These are phyloP conservation scores for Aspergillus persii DNA, from an alignment of 2,329 filamentous ascomycete species.

Conservation along the genomic window DNA sequence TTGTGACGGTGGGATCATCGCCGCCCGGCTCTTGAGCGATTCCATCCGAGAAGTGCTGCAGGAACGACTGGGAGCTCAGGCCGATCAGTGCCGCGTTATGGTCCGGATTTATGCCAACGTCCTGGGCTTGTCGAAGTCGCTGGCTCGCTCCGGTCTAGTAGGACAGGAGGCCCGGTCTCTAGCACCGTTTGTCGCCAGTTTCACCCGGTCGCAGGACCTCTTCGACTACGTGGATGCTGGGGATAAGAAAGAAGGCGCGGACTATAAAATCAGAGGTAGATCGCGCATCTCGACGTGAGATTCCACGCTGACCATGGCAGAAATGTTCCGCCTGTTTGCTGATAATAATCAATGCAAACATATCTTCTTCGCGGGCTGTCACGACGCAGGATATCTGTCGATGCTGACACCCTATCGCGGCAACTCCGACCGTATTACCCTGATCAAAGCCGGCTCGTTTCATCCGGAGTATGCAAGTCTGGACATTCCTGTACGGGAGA, in stretches of 20 bases:
- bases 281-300: neutral
- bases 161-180: slow-evolving; percentile 58
- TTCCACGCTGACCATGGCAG: slow-evolving; percentile 17
- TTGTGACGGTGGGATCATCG: slow-evolving; percentile 55
- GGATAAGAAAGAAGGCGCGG: slow-evolving; percentile 59
- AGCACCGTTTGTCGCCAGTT: slow-evolving; percentile 55
- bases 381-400: slow-evolving; percentile 58
- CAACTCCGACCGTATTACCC: slow-evolving; percentile 53
- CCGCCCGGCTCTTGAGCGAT: slow-evolving; percentile 54
- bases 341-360: slow-evolving; percentile 63
- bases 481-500: slow-evolving; percentile 50
- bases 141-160: slow-evolving; percentile 50
- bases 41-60: slow-evolving; percentile 49
- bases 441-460: slow-evolving; percentile 53
- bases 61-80: slow-evolving; percentile 41
- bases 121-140: slow-evolving; percentile 50
- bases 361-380: slow-evolving; percentile 63
- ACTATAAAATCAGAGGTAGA: slow-evolving; percentile 58
- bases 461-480: slow-evolving; percentile 55
- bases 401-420: slow-evolving; percentile 55
- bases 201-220: slow-evolving; percentile 56
- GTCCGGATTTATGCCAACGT: slow-evolving; percentile 58
- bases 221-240: slow-evolving; percentile 64
- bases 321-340: slow-evolving; percentile 49
- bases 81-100: slow-evolving; percentile 54